Percentiles rank a stretch among this genome's conserved stretches.
Conservation (phyloP, 192 early-diverging fungal species). For the Backusella tuberculispora region DNA sequence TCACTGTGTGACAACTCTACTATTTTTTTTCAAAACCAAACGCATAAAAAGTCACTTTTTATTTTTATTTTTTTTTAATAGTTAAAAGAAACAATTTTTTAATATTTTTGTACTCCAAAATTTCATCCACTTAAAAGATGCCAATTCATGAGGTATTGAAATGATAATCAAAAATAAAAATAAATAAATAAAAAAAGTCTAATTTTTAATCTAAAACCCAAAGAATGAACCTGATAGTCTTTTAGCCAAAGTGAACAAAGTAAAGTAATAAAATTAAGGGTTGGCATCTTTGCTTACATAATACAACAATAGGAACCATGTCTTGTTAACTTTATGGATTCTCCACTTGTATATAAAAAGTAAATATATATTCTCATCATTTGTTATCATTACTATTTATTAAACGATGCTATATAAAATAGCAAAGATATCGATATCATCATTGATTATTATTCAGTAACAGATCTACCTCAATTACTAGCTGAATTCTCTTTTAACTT, state of each 20-base stretch:
- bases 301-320: conserved; percentile 20
- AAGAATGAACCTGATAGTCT: conserved; percentile 15
- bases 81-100: too few species aligned
- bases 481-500: conserved; percentile 56
- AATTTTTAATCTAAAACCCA: background rate
- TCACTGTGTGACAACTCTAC: too few species aligned
- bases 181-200: background rate
- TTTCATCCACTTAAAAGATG: conserved; percentile 22
- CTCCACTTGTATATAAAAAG: conserved; percentile 30
- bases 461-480: conserved; percentile 42
- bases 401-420: background rate
- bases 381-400: background rate
- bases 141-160: conserved; percentile 23
- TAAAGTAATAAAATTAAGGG: background rate
- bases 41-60: background rate
- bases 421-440: conserved; percentile 30
- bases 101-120: conserved; percentile 5
- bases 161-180: background rate
- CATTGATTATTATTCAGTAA: conserved; percentile 48
- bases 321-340: conserved; percentile 22
- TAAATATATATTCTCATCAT: background rate
- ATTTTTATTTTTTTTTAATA: background rate
- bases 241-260: conserved; percentile 19
- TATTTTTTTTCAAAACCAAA: too few species aligned
- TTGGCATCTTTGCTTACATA: background rate